Base-by-base conservation (phyloP, 345 rosid species). In the Linum tenue region DNA sequence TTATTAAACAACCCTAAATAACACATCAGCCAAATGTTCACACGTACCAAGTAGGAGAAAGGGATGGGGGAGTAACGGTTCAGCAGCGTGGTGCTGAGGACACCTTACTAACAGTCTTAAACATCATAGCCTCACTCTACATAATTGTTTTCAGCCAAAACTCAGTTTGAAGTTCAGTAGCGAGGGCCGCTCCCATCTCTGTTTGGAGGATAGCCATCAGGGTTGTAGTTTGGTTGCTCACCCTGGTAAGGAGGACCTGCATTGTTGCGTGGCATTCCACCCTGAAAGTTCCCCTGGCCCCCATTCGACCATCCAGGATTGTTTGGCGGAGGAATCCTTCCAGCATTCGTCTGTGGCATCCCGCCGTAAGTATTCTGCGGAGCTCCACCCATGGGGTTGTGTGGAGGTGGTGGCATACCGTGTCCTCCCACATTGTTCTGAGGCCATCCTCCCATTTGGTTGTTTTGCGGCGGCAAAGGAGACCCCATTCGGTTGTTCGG, bases 301-400 rank as follows among this genome's bases (percentile, higher is more conserved):
- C 85, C 50, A 67, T 67, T 44, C 59, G 78, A 56, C 78, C 79
- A 1, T 63, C 75, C 63, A 67, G 53, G 69, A 48, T 67, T 74
- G 71, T 56, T 66, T 36, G 75, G 61, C 3, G 82, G 86, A 0
- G 78, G 74, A 60, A 64, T 62, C 22, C 74, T 71, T 8, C 68
- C 72, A 5, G 59, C 55, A 55, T 36, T 57, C 5, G 36, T 15
- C 12, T 48, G 53, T 48, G 53, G 53, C 3, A 48, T 15, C 14
- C 51, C 51, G 7, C 53, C 53, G 14, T 48, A 9, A 1, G 15
- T 9, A 15, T 48, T 48, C 14, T 12, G 15, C 2, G 53, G 53
- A 48, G 53, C 53, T 48, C 53, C 53, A 15, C 53, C 53, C 53
- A 48, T 48, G 9, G 9, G 53, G 53, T 48, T 48, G 53, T 48